Conservation (phyloP, 306 rosid genomes). For the Oemleria cerasiformis region DNA sequence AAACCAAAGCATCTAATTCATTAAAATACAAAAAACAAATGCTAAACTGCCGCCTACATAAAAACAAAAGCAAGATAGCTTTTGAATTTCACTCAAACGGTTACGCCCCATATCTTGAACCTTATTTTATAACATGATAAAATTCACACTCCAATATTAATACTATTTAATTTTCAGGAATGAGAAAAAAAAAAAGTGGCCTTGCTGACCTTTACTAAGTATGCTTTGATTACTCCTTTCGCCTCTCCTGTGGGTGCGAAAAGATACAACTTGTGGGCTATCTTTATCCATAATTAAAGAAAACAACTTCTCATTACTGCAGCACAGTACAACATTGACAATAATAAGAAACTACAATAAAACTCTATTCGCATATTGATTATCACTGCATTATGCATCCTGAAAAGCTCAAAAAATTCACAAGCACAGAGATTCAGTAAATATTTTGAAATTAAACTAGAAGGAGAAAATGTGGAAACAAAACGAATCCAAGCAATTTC, state of each 20-base stretch:
- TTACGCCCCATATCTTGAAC: background rate
- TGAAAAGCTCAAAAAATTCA: background rate
- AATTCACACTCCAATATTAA: background rate
- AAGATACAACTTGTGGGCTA: slow-evolving; percentile 30
- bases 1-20: slow-evolving; percentile 15
- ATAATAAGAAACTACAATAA: background rate
- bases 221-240: slow-evolving; percentile 31
- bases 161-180: background rate
- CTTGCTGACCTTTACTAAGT: slow-evolving; percentile 28
- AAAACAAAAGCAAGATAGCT: background rate
- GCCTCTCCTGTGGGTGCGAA: slow-evolving; percentile 37
- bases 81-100: background rate
- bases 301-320: slow-evolving; percentile 30
- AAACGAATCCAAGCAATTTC: background rate
- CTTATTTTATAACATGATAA: background rate
- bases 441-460: background rate
- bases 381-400: background rate
- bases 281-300: slow-evolving; percentile 35
- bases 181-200: background rate
- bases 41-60: background rate
- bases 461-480: background rate
- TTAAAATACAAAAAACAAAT: background rate
- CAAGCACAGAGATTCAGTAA: background rate
- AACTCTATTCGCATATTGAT: background rate
- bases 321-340: background rate